A percentile compares a stretch with the other conserved stretches of the same genome.
Evolutionary conservation across 2,329 filamentous ascomycete species (phyloP).

Genomic region (Aspergillus sp.): DNA sequence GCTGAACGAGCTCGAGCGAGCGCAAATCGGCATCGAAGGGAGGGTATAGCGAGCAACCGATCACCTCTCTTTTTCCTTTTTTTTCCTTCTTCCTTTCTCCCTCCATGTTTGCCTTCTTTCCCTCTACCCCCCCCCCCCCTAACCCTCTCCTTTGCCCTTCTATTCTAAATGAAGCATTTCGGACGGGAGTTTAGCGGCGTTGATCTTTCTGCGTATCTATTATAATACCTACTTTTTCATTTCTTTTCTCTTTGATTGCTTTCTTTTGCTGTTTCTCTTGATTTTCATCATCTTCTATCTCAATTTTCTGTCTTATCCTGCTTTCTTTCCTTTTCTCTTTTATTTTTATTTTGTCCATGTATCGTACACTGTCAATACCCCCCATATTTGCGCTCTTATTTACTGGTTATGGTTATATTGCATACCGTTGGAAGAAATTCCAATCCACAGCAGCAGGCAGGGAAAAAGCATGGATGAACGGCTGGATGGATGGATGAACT

Average conservation of each 20-base stretch:
- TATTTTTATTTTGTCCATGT: neutral
- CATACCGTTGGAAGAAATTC: neutral
- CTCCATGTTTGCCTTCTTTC: neutral
- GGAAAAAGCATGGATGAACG: neutral
- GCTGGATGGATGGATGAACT: too few relatives aligned
- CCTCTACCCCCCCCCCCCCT: neutral
- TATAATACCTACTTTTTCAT: conserved; percentile 2
- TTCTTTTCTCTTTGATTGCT: neutral
- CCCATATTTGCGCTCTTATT: conserved; percentile 1
- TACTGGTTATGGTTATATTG: conserved; percentile 1
- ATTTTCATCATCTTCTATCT: neutral
- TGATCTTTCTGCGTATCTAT: conserved; percentile 2
- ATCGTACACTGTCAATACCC: conserved; percentile 2
- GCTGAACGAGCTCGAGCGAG: conserved; percentile 11
- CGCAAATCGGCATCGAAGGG: conserved; percentile 27
- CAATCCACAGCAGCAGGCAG: neutral
- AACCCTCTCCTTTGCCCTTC: neutral
- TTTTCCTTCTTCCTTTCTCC: neutral
- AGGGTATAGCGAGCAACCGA: conserved; percentile 16
- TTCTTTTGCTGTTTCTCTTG: too few relatives aligned
- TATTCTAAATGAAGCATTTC: conserved; percentile 9
- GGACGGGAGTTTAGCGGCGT: conserved; percentile 10
- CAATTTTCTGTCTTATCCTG: conserved; percentile 1
- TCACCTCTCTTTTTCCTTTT: conserved; percentile 1
- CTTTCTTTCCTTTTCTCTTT: conserved; percentile 6